Evolutionary conservation across 352 stramenopile genomes (phyloP), one percentile per base, ranked within the genome.

Genomic region (Phytophthora pisi): DNA sequence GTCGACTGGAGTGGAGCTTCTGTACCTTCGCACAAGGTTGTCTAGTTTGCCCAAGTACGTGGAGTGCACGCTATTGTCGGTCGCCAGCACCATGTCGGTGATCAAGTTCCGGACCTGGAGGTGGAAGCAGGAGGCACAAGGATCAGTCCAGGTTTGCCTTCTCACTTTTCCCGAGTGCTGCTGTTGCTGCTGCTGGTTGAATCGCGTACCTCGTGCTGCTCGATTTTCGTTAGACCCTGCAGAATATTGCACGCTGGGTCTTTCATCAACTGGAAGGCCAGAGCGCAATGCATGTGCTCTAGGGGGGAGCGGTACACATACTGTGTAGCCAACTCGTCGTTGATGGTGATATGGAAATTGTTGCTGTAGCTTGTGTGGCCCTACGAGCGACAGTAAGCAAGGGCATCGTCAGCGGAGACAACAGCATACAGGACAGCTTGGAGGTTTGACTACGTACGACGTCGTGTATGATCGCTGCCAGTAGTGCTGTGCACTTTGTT

Each of bases 291-390:
- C 84, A 95, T 94, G 69, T 96, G 84, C 78, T 97, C 89, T 1
- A 95, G 72, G 23, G 90, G 89, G 49, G 83, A 93, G 34, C 86
- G 81, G 61, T 95, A 96, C 4, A 91, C 80, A 51, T 96, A 96
- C 62, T 86, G 74, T 38, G 92, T 73, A 9, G 90, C 87, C 52
- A 96, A 75, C 34, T 92, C 75, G 73, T 93, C 84, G 59, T 95
- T 93, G 24, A 81, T 58, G 18, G 77, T 77, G 55, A 96, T 92
- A 72, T 95, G 88, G 59, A 97, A 96, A 58, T 92, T 93, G 74
- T 97, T 95, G 60, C 86, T 90, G 72, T 80, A 92, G 61, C 89
- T 93, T 51, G 86, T 93, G 71, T 97, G 90, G n/a, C 82, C 87
- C 82, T 91, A 15, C 2, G 8, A 47, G 4, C 51, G 11, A 65